phyloP scores from a whole-genome alignment of 352 stramenopile genomes.

The Phytophthora sansomeana region DNA sequence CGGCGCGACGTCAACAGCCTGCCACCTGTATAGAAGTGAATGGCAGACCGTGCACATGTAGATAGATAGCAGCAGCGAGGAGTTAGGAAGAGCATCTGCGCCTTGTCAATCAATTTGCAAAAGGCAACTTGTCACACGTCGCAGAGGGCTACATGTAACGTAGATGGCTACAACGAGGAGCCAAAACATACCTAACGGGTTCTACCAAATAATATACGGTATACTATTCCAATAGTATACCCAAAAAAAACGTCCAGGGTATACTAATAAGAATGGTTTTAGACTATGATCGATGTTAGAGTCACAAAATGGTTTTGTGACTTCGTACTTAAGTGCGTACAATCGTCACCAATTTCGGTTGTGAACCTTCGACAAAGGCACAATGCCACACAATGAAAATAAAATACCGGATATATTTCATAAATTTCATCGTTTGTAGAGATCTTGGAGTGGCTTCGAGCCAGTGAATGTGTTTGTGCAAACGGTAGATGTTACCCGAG shows the following conservation, averaged over 20 bases:
- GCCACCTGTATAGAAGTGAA: slow-evolving; percentile 33
- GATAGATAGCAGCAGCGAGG: too few species aligned
- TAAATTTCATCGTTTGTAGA: neutral
- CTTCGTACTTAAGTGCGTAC: neutral
- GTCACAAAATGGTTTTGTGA: neutral
- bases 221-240: too few species aligned
- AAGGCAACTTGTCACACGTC: too few species aligned
- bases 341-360: neutral
- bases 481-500: neutral
- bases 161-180: too few species aligned
- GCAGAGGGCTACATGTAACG: too few species aligned
- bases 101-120: too few species aligned
- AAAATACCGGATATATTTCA: slow-evolving; percentile 1
- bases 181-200: too few species aligned
- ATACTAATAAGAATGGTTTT: too few species aligned
- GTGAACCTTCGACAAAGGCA: neutral
- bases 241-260: too few species aligned
- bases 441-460: neutral
- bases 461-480: neutral
- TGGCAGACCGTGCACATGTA: neutral
- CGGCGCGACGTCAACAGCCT: slow-evolving; percentile 52
- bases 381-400: neutral
- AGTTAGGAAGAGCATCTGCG: neutral
- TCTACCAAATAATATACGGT: too few species aligned
- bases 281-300: neutral